These are phyloP conservation scores for Neurospora pannonica DNA, from an alignment of 495 filamentous ascomycete species.

Conservation along the genomic window DNA sequence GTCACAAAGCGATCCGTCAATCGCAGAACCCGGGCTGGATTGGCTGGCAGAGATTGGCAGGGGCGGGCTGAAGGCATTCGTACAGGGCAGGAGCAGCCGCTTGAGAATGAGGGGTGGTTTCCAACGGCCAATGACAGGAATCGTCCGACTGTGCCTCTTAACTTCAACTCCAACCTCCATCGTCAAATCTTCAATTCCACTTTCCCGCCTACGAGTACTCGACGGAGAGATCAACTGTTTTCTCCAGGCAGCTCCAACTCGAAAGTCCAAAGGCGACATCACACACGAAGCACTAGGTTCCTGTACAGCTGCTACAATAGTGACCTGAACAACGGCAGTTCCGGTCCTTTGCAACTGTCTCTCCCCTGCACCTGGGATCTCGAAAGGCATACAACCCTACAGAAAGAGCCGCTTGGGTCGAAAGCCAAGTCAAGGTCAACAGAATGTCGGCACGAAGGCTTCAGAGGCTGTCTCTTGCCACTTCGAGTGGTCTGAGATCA, in stretches of 20 bases:
- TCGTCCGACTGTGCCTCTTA: background rate
- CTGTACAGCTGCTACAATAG: background rate
- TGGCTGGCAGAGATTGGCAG: background rate
- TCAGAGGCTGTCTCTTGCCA: background rate
- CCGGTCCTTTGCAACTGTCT: background rate
- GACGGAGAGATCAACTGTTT: background rate
- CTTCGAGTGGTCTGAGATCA: background rate
- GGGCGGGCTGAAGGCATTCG: background rate
- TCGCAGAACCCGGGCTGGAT: background rate
- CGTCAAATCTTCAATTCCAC: background rate
- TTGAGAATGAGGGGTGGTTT: background rate
- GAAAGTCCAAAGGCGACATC: background rate
- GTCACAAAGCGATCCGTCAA: constrained; percentile 16
- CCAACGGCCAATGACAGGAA: background rate
- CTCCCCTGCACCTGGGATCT: background rate
- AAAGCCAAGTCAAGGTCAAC: background rate
- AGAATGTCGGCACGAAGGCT: background rate
- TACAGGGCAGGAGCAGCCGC: background rate
- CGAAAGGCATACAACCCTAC: background rate
- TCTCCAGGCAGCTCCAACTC: background rate
- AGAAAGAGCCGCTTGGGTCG: background rate
- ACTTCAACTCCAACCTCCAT: background rate
- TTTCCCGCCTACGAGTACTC: background rate
- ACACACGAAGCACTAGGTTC: background rate
- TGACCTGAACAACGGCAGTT: background rate